Percentiles rank a stretch among this genome's conserved stretches.
Conservation (phyloP, 306 rosid species). For the Trichosanthes cucumerina region DNA sequence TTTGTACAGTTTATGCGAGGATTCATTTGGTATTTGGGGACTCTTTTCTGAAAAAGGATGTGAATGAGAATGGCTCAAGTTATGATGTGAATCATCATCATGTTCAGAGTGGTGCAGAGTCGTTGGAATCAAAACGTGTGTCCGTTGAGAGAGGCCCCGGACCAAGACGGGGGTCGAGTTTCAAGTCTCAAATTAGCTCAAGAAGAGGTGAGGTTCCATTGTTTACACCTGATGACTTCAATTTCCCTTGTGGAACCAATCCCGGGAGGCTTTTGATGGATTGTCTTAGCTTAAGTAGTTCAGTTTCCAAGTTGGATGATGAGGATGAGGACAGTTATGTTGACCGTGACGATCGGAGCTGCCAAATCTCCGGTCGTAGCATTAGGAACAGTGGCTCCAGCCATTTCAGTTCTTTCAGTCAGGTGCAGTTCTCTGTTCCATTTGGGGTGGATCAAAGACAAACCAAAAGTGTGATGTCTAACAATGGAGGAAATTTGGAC, state of each 20-base stretch:
- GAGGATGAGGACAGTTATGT: constrained; percentile 19
- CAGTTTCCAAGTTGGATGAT: constrained; percentile 48
- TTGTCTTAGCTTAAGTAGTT: constrained; percentile 74
- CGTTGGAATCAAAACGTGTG: constrained; percentile 30
- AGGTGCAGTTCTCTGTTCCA: constrained; percentile 28
- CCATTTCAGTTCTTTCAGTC: constrained; percentile 28
- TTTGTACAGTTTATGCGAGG: constrained; percentile 74
- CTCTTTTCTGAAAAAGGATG: constrained; percentile 27
- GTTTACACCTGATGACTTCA: constrained; percentile 57
- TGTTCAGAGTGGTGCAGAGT: background rate
- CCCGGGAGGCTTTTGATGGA: constrained; percentile 93
- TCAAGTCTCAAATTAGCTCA: constrained; percentile 32
- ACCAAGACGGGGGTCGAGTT: constrained; percentile 29
- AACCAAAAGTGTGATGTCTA: constrained; percentile 15
- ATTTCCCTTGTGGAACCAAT: constrained; percentile 71
- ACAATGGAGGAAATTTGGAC: constrained; percentile 40
- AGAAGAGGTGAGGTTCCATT: constrained; percentile 45
- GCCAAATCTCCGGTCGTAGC: constrained; percentile 30
- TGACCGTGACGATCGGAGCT: constrained; percentile 29
- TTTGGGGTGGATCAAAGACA: constrained; percentile 33
- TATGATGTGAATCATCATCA: constrained; percentile 13
- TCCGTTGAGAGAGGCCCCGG: constrained; percentile 20
- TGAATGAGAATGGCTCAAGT: constrained; percentile 20
- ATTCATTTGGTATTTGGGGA: constrained; percentile 52
- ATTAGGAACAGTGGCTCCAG: constrained; percentile 22